Evolutionary conservation across 2,329 filamentous ascomycete genomes (phyloP).

Genomic region (Xylariaceae sp.): DNA sequence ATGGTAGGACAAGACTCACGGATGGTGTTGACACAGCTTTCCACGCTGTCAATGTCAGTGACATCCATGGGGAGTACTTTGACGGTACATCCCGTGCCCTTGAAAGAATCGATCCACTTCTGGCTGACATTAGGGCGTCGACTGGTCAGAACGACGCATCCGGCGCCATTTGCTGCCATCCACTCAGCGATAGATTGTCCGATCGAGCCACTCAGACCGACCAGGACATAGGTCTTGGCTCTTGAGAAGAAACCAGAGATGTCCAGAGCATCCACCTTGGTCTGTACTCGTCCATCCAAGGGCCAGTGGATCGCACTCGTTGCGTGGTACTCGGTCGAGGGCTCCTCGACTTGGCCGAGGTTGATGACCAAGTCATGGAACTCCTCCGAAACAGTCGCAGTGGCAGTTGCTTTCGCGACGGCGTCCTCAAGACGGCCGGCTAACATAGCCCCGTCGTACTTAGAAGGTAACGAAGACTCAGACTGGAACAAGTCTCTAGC

Average conservation of each 20-base stretch:
- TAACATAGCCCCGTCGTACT: background rate
- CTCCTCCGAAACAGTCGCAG: background rate
- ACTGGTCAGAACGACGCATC: slow-evolving; percentile 29
- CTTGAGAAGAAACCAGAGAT: background rate
- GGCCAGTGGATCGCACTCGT: slow-evolving; percentile 9
- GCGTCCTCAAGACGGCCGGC: slow-evolving; percentile 1
- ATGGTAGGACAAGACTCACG: slow-evolving; percentile 26
- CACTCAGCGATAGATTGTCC: slow-evolving; percentile 29
- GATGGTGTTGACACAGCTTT: slow-evolving; percentile 14
- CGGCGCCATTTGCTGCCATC: slow-evolving; percentile 30
- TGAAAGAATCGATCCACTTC: slow-evolving; percentile 18
- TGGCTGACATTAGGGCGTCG: slow-evolving; percentile 28
- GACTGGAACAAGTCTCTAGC: background rate
- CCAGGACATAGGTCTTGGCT: slow-evolving; percentile 30
- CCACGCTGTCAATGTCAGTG: slow-evolving; percentile 10
- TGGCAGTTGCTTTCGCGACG: background rate
- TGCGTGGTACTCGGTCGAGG: background rate
- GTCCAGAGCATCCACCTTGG: slow-evolving; percentile 1
- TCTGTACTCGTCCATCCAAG: background rate
- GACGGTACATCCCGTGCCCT: slow-evolving; percentile 8
- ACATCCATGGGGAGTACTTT: slow-evolving; percentile 17
- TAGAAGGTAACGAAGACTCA: slow-evolving; percentile 1
- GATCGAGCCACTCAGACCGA: slow-evolving; percentile 26
- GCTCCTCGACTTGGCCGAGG: background rate
- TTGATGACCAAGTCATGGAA: slow-evolving; percentile 3